Percentiles rank a stretch among this genome's conserved stretches.
These are phyloP conservation scores for Arachis stenosperma DNA, from an alignment of 306 rosid species.

Conservation along the genomic window DNA sequence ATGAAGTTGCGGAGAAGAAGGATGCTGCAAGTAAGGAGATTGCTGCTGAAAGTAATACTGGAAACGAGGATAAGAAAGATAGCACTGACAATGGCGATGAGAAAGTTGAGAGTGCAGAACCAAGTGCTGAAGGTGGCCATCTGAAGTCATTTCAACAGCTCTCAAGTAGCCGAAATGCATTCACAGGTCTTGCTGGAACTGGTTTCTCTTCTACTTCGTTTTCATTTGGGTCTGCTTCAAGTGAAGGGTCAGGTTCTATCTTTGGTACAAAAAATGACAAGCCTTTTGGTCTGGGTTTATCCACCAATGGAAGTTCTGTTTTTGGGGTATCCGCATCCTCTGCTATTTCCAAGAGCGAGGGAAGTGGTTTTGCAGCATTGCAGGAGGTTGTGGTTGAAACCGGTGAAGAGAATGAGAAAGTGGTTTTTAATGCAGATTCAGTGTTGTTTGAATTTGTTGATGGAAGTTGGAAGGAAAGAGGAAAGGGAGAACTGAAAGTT, in stretches of 20 bases:
- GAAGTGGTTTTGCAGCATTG: constrained; percentile 52
- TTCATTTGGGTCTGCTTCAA: constrained; percentile 76
- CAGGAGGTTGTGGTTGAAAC: constrained; percentile 91
- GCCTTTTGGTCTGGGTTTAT: constrained; percentile 70
- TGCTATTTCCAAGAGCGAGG: constrained; percentile 62
- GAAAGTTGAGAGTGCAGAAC: constrained; percentile 52
- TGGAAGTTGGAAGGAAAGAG: constrained; percentile 96
- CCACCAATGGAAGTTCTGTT: constrained; percentile 69
- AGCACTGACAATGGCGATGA: constrained; percentile 39
- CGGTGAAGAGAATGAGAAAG: constrained; percentile 89
- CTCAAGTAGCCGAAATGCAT: constrained; percentile 92
- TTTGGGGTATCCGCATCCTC: constrained; percentile 62
- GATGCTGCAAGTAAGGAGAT: constrained; percentile 37
- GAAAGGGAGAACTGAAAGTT: constrained; percentile 88
- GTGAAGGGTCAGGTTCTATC: constrained; percentile 58
- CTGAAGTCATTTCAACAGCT: constrained; percentile 85
- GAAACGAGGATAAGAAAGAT: constrained; percentile 34
- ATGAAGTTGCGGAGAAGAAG: constrained; percentile 41
- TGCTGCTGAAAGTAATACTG: constrained; percentile 41
- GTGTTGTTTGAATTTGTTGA: constrained; percentile 73
- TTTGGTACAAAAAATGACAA: constrained; percentile 56
- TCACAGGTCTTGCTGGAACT: constrained; percentile 91
- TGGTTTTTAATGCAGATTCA: constrained; percentile 77
- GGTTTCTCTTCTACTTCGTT: constrained; percentile 78
- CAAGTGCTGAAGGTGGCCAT: constrained; percentile 58